Evolutionary conservation across 805 yeast species (phyloP).

Genomic region (Candida silvicultrix): DNA sequence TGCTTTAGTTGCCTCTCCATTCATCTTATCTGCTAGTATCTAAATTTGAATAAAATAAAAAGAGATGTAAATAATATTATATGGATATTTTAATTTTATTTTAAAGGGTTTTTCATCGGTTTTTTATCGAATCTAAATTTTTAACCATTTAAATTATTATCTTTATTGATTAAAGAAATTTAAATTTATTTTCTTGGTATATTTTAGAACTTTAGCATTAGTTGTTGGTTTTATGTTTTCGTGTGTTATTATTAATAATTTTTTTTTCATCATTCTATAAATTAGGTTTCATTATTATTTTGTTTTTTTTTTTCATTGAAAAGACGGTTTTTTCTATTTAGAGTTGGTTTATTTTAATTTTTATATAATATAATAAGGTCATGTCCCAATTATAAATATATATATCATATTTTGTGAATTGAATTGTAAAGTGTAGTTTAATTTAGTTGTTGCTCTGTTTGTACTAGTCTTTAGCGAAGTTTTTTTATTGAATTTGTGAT

Average conservation of each 20-base stretch:
- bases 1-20: slow-evolving; percentile 32
- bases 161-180: background rate
- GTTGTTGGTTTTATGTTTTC: background rate
- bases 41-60: no score
- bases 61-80: no score
- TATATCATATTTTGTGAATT: background rate
- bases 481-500: no score
- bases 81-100: no score
- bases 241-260: background rate
- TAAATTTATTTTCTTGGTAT: background rate
- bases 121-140: background rate
- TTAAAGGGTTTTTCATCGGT: no score
- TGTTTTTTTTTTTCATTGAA: background rate
- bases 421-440: background rate
- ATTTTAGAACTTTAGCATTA: background rate
- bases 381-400: background rate
- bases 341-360: background rate
- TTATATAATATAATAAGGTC: background rate
- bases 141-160: background rate
- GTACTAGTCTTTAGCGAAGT: no score
- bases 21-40: slow-evolving; percentile 27
- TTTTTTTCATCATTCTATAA: background rate
- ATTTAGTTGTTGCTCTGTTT: no score
- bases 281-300: background rate
- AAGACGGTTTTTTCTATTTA: background rate